Conservation (phyloP, 768 basidiomycete species). For the Kwoniella newhampshirensis region DNA sequence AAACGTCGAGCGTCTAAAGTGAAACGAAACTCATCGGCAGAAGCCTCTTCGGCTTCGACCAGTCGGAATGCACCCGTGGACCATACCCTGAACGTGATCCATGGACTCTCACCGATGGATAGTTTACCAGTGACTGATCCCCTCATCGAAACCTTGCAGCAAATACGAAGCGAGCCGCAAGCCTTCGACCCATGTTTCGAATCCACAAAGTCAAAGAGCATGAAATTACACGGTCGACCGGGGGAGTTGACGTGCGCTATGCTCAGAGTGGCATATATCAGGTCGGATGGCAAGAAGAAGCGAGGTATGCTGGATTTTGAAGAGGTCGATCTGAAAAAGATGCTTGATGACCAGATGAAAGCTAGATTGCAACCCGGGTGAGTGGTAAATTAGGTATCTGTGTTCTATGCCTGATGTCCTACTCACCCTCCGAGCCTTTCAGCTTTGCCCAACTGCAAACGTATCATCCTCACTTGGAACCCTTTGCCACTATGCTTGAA, state of each 20-base stretch:
- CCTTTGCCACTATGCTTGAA: slow-evolving; percentile 17
- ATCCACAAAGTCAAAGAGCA: slow-evolving; percentile 12
- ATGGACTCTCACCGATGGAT: slow-evolving; percentile 13
- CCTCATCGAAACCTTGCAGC: not conserved
- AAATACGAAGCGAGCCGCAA: not conserved
- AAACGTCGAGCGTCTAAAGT: not conserved
- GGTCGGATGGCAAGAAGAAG: slow-evolving; percentile 8
- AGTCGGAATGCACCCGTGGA: slow-evolving; percentile 3
- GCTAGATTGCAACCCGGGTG: slow-evolving; percentile 35
- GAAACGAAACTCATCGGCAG: not conserved
- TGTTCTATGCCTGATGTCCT: slow-evolving; percentile 5
- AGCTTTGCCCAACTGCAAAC: slow-evolving; percentile 32
- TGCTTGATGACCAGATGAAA: slow-evolving; percentile 24
- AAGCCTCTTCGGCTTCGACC: not conserved
- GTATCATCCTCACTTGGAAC: slow-evolving; percentile 38
- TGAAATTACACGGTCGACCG: slow-evolving; percentile 39
- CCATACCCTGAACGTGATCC: slow-evolving; percentile 20
- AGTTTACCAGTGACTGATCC: too few species aligned
- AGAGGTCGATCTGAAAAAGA: slow-evolving; percentile 26
- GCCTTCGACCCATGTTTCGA: not conserved
- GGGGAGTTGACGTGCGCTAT: slow-evolving; percentile 41
- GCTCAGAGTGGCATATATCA: slow-evolving; percentile 39
- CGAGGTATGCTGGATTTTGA: slow-evolving; percentile 11
- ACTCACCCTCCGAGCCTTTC: not conserved
- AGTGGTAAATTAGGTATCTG: slow-evolving; percentile 4